Base-by-base conservation (phyloP, 2,329 filamentous ascomycete species). In the Colletotrichum godetiae region DNA sequence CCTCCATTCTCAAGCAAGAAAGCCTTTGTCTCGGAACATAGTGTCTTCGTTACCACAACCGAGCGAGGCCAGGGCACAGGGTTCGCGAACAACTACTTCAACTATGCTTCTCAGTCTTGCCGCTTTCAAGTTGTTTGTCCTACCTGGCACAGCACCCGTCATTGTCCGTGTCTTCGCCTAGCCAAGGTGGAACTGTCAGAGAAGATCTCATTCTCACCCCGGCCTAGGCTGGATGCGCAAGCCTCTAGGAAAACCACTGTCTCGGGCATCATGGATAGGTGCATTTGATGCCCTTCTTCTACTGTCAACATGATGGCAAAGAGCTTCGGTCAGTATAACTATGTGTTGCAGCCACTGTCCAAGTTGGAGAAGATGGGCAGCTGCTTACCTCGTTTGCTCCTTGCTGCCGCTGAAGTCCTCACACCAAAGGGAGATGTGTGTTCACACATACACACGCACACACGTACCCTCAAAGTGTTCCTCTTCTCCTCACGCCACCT, bases 71-170 rank as follows among this genome's bases (percentile, higher is more conserved):
- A 29, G 24, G 22, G 61, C 31, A 12, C 8, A 7, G n/a, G n/a
- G 22, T 22, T 22, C n/a, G 24, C 35, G 78, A 4, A 64, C 27
- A 33, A 29, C 5, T 42, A 13, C 24, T 1, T 60, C 27, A 33
- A 29, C 8, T 42, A n/a, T 19, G 24, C 33, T 46, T n/a, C 52
- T 11, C 53, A 57, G 33, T 65, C 67, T 57, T 57, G 67, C 53
- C 24, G 8, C 24, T 68, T 59, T 33, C 55, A 27, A 55, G 27
- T 15, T 29, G 53, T 59, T 73, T 29, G 71, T 71, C 60, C 55
- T 56, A 73, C 71, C 12, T 83, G 72, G 74, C 80, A 85, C 84
- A 78, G 75, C 80, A 81, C 78, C 82, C 82, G 79, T 83, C 81
- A 82, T 79, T 75, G 76, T 74, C 76, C 73, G 78, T 78, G 75